Evolutionary conservation across 2,329 filamentous ascomycete genomes (phyloP), one percentile per base, ranked within the genome.

Genomic region (Albifimbria verrucaria): DNA sequence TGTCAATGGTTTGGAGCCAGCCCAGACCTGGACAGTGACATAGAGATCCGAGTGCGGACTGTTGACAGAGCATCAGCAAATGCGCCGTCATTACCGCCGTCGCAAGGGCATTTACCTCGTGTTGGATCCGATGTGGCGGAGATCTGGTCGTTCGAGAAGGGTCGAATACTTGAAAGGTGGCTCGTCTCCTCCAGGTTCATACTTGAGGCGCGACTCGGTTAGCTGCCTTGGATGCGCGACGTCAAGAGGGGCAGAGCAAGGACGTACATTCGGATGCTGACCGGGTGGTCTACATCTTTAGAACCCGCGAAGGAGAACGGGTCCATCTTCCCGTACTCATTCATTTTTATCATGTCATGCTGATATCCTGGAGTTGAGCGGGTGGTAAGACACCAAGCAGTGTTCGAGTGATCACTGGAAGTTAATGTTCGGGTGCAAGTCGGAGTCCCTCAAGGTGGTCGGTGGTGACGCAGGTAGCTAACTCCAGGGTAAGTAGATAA

Each of bases 241-340:
- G 21, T 25, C 26, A 49, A 26, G 25, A 39, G 12, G 47, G 32
- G 46, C 26, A 24, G 51, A 39, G 48, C 41, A 36, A 32, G 61
- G 23, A 32, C 77, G 59, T 65, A 85, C 83, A 88, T 85, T 70
- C 83, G 82, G 63, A 88, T 77, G 72, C 77, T 84, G 61, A 88
- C 78, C 20, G 89, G 85, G 59, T 92, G 83, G 62, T 91, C 81
- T 62, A 97, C 80, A 70, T 90, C 86, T 59, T 91, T 88, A 55
- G 94, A 96, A 66, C 87, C 90, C 61, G 91, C 92, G 76, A 97
- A 97, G 25, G 92, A 96, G 73, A 96, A 97, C 50, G 92, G 88
- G 74, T 99, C 94, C 91, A 97, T 97, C 53, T 67, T 69, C 62
- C 69, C 70, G 63, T 71, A 72, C 55, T 72, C 69, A 59, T 68